Evolutionary conservation across 108 stramenopile genomes (phyloP).

Genomic region (Mayamaea pseudoterrestris): DNA sequence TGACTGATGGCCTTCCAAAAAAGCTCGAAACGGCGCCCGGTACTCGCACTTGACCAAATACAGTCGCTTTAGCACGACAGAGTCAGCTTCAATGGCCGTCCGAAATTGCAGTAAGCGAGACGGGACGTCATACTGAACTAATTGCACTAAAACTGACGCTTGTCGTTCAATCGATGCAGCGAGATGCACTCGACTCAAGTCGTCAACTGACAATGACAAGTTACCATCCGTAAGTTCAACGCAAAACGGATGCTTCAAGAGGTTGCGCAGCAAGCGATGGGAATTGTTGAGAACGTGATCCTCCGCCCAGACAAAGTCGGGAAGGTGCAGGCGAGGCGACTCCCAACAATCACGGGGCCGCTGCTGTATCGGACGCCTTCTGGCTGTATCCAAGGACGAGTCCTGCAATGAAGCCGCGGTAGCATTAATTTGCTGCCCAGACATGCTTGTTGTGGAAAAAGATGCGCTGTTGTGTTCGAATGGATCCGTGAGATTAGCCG

Average conservation of each 20-base stretch:
- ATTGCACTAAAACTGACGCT: constrained; percentile 13
- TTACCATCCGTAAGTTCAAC: not conserved
- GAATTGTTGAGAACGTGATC: constrained; percentile 37
- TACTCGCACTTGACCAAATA: constrained; percentile 86
- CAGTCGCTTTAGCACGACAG: constrained; percentile 69
- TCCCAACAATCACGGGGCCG: constrained; percentile 76
- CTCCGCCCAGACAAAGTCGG: constrained; percentile 82
- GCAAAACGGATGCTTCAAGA: constrained; percentile 55
- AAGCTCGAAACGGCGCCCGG: constrained; percentile 75
- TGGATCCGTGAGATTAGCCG: constrained; percentile 56
- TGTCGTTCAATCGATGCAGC: constrained; percentile 16
- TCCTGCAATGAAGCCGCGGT: not conserved
- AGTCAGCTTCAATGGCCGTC: constrained; percentile 57
- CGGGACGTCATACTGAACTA: constrained; percentile 42
- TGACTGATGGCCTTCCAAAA: constrained; percentile 67
- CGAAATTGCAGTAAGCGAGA: constrained; percentile 61
- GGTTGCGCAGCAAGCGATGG: constrained; percentile 42
- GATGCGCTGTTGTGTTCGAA: constrained; percentile 1
- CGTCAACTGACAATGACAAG: not conserved
- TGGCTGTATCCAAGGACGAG: not conserved
- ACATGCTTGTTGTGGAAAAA: not conserved
- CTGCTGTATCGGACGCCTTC: constrained; percentile 12
- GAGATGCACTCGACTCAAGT: no score
- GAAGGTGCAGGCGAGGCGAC: constrained; percentile 62
- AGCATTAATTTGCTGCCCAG: not conserved